Evolutionary conservation across 1,284 basidiomycete species (phyloP).

Genomic region (Phenoliferia sp.): DNA sequence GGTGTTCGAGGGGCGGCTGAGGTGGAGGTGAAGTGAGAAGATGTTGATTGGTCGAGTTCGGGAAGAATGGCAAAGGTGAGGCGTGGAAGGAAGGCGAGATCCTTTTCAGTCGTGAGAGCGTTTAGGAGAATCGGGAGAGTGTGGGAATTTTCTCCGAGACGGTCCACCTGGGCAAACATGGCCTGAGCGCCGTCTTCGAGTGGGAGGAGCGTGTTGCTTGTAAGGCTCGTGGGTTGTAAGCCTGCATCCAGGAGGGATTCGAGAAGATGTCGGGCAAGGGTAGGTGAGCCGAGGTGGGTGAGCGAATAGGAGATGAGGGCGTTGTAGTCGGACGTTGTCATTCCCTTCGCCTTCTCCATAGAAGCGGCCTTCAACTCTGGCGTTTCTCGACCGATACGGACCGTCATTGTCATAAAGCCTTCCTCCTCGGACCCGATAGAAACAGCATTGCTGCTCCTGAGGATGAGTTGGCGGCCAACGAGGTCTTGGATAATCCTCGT

Average conservation of each 20-base stretch:
- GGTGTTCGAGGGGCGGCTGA: not conserved
- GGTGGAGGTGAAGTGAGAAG: too few relatives aligned
- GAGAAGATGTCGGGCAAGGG: constrained; percentile 18
- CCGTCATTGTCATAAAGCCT: not conserved
- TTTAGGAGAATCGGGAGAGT: constrained; percentile 10
- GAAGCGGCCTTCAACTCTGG: too few relatives aligned
- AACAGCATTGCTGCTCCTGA: too few relatives aligned
- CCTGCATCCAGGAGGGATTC: constrained; percentile 6
- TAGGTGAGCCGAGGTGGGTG: constrained; percentile 14
- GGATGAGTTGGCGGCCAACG: not conserved
- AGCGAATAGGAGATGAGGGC: constrained; percentile 20
- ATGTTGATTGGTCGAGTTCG: constrained; percentile 30
- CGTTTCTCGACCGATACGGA: not conserved
- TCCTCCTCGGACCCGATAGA: too few relatives aligned
- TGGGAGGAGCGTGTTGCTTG: constrained; percentile 18
- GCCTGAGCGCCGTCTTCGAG: not conserved
- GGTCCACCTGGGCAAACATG: not conserved
- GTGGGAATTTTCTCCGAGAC: not conserved
- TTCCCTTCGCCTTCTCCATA: too few relatives aligned
- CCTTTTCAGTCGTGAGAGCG: not conserved
- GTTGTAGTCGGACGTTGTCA: constrained; percentile 13
- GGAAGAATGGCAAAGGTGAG: constrained; percentile 25
- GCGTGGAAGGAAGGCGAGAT: constrained; percentile 9
- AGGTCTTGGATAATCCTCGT: not conserved
- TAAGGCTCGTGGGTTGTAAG: constrained; percentile 8